phyloP scores from a whole-genome alignment of 2,329 filamentous ascomycete genomes.

The Epichloe gansuensis region DNA sequence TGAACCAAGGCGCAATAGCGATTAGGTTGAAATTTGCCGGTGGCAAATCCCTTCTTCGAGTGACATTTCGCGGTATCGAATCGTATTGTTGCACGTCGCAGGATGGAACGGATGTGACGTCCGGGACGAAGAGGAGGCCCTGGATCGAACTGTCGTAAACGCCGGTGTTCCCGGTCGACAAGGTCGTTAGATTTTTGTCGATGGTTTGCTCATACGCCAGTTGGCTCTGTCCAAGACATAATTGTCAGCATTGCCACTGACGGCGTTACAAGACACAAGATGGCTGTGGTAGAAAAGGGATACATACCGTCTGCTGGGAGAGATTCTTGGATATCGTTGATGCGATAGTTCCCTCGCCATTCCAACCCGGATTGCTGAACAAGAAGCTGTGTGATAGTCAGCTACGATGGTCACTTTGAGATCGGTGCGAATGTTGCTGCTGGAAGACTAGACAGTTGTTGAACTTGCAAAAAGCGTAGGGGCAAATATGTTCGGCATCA shows the following conservation, averaged over 20 bases:
- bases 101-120: conserved; percentile 41
- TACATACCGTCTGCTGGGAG: conserved; percentile 40
- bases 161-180: conserved; percentile 55
- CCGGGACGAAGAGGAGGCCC: conserved; percentile 78
- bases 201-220: conserved; percentile 41
- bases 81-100: conserved; percentile 51
- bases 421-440: background rate
- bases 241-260: background rate
- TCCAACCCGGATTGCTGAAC: conserved; percentile 46
- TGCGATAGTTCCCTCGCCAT: conserved; percentile 34
- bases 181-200: conserved; percentile 54
- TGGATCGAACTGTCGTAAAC: conserved; percentile 48
- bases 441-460: background rate
- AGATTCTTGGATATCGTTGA: conserved; percentile 44
- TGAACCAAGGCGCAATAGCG: conserved; percentile 79
- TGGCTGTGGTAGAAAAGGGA: background rate
- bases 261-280: background rate
- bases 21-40: conserved; percentile 59
- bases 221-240: conserved; percentile 19
- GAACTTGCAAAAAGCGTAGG: background rate
- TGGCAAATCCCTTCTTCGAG: conserved; percentile 56
- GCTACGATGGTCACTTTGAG: background rate
- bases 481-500: background rate
- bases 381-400: conserved; percentile 31
- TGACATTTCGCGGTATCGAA: conserved; percentile 66